phyloP scores from a whole-genome alignment of 2,329 filamentous ascomycete genomes.

The Stagonosporopsis vannaccii region DNA sequence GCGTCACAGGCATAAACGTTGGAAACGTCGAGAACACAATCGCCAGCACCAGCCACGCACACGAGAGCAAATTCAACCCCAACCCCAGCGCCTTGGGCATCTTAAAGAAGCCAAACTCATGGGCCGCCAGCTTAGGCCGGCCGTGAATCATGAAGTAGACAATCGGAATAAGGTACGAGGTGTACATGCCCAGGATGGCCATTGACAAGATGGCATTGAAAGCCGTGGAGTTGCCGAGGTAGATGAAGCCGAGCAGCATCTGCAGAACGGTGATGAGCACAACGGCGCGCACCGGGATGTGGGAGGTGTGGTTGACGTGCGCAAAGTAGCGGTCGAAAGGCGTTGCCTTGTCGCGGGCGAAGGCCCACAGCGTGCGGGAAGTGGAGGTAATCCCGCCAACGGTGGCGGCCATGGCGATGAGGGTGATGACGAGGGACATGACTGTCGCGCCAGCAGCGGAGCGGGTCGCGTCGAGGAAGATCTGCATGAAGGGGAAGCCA shows the following conservation, averaged over 20 bases:
- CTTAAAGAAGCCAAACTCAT: constrained; percentile 24
- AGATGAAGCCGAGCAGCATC: constrained; percentile 47
- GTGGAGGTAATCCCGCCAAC: constrained; percentile 47
- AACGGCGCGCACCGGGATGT: constrained; percentile 48
- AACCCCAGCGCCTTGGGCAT: constrained; percentile 47
- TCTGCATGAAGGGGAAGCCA: constrained; percentile 57
- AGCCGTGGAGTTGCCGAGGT: constrained; percentile 53
- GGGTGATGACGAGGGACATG: constrained; percentile 41
- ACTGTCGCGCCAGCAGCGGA: constrained; percentile 50
- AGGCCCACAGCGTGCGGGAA: constrained; percentile 51
- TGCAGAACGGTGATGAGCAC: constrained; percentile 40
- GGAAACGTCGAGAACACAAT: constrained; percentile 58
- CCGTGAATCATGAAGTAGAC: constrained; percentile 50
- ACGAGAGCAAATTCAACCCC: constrained; percentile 51
- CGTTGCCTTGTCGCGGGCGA: constrained; percentile 49
- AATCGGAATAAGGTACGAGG: constrained; percentile 55
- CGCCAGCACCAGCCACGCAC: constrained; percentile 55
- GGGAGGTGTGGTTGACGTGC: constrained; percentile 36
- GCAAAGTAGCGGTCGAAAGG: constrained; percentile 51
- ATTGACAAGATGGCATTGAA: constrained; percentile 54
- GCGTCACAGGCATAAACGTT: constrained; percentile 49
- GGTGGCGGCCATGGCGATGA: constrained; percentile 27
- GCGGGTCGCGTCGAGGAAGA: constrained; percentile 47
- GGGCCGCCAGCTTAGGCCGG: constrained; percentile 29
- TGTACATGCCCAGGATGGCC: constrained; percentile 55